phyloP scores from a whole-genome alignment of 441 rosid species.

The Breynia disticha region DNA sequence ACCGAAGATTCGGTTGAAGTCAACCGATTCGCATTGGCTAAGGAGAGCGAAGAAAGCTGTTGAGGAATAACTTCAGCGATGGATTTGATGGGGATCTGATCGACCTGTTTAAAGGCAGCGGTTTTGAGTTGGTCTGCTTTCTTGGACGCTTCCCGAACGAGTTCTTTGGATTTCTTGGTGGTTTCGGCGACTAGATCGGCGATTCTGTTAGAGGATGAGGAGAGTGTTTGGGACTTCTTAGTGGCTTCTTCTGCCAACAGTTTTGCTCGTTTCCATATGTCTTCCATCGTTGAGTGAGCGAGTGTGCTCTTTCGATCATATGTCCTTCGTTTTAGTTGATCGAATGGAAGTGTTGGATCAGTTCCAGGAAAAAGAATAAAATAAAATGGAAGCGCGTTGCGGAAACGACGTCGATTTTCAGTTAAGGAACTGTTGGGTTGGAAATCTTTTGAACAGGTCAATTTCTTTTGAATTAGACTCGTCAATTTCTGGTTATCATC shows the following conservation, averaged over 20 bases:
- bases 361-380: no score
- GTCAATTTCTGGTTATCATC: no score
- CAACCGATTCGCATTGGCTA: constrained; percentile 13
- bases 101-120: constrained; percentile 21
- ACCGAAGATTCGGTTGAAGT: constrained; percentile 18
- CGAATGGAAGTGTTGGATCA: no score
- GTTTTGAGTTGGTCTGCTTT: constrained; percentile 34
- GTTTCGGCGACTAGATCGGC: constrained; percentile 52
- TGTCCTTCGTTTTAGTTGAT: no score
- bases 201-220: constrained; percentile 38
- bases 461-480: no score
- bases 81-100: constrained; percentile 56
- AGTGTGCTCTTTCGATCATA: no score
- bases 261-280: constrained; percentile 71
- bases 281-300: constrained; percentile 38
- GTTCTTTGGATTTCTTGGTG: constrained; percentile 44
- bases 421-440: no score
- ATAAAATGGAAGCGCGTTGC: no score
- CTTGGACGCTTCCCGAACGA: constrained; percentile 63
- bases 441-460: no score
- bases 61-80: constrained; percentile 47
- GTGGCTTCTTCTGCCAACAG: constrained; percentile 76
- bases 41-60: constrained; percentile 41
- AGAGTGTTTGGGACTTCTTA: constrained; percentile 55
- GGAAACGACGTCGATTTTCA: no score